These are phyloP conservation scores for Heliamphora exappendiculata DNA, from an alignment of 148 eudicot genomes.

Conservation along the genomic window DNA sequence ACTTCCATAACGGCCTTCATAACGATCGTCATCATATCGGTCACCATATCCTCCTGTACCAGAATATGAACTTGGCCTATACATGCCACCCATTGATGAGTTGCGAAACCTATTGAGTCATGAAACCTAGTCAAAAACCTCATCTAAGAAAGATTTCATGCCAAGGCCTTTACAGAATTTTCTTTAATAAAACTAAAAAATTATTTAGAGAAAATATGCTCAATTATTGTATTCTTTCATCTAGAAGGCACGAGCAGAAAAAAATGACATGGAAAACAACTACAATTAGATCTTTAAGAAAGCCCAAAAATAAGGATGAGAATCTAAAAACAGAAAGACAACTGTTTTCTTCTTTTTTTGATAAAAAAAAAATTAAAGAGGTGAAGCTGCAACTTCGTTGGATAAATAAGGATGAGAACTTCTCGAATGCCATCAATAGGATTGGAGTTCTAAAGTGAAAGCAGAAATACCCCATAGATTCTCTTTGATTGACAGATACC, in stretches of 20 bases:
- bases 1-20: constrained; percentile 41
- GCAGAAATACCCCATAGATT: background rate
- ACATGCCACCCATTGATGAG: constrained; percentile 66
- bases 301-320: background rate
- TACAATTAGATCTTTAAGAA: background rate
- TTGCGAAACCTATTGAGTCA: constrained; percentile 55
- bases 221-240: background rate
- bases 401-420: background rate
- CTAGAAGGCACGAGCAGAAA: background rate
- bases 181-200: background rate
- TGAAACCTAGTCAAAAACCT: constrained; percentile 3
- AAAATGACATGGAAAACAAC: background rate
- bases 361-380: background rate
- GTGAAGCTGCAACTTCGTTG: background rate
- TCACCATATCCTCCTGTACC: constrained; percentile 49
- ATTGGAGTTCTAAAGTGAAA: background rate
- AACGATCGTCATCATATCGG: constrained; percentile 51
- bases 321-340: background rate
- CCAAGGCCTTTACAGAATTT: background rate
- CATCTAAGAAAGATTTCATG: background rate
- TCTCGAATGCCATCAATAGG: background rate
- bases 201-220: background rate
- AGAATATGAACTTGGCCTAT: constrained; percentile 60
- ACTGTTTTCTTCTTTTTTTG: background rate
- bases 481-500: background rate